These are phyloP conservation scores for Perkinsus chesapeaki DNA, from an alignment of 169 alveolate genomes.

Conservation along the genomic window DNA sequence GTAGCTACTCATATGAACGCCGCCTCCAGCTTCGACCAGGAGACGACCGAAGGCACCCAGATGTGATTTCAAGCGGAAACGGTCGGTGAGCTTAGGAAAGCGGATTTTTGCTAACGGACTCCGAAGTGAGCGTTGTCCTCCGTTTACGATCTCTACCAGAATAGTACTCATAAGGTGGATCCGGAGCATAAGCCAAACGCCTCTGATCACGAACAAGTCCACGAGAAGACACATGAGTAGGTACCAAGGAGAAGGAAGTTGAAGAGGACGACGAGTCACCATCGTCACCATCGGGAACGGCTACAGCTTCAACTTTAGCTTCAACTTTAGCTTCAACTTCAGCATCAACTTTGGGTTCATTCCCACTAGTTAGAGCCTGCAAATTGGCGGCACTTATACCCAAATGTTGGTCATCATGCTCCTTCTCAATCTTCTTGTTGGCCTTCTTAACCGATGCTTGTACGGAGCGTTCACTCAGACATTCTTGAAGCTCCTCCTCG, in stretches of 20 bases:
- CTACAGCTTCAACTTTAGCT: too few species aligned
- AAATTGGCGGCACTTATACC: too few species aligned
- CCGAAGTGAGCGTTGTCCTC: neutral
- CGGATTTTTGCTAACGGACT: neutral
- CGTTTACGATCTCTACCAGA: neutral
- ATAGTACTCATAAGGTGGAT: neutral
- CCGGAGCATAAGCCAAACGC: neutral
- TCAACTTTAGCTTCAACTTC: too few species aligned
- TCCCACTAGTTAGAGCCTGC: too few species aligned
- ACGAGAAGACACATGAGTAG: neutral
- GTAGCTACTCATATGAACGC: neutral
- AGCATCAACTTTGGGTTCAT: neutral
- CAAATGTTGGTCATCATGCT: neutral
- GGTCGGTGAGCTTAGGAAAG: neutral
- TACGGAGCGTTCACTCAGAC: neutral
- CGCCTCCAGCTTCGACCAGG: neutral
- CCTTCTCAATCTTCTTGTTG: neutral
- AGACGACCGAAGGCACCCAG: neutral
- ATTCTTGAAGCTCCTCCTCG: neutral
- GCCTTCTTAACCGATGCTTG: neutral
- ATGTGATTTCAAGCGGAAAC: neutral
- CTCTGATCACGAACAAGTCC: neutral
- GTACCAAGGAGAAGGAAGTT: neutral
- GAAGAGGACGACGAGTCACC: neutral
- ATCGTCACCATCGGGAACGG: neutral